Conservation (phyloP, 2,329 filamentous ascomycete species). For the Trichoderma pleuroti region DNA sequence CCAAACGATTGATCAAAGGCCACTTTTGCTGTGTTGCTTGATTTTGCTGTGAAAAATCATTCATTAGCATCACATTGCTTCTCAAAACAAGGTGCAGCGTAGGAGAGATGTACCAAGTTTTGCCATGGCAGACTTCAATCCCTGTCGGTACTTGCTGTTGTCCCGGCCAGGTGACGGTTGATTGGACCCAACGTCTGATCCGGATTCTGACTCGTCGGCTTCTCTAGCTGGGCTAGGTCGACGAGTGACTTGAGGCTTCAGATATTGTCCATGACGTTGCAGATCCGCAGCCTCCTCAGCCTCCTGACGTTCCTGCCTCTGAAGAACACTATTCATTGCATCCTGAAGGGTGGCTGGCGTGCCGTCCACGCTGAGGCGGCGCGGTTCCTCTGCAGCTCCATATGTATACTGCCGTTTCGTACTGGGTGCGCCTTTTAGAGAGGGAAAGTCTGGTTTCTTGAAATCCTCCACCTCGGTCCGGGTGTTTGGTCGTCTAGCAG, state of each 20-base stretch:
- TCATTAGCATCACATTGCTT: background rate
- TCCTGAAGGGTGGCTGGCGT: slow-evolving; percentile 1
- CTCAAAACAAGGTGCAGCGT: background rate
- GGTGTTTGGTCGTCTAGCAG: slow-evolving; percentile 8
- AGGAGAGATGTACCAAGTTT: background rate
- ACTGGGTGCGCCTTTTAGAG: slow-evolving; percentile 33
- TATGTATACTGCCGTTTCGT: slow-evolving; percentile 38
- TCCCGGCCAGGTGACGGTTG: background rate
- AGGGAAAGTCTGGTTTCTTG: slow-evolving; percentile 28
- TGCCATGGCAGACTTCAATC: background rate
- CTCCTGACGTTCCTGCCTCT: slow-evolving; percentile 13
- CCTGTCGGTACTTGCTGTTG: background rate
- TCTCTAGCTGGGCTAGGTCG: background rate
- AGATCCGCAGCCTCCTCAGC: background rate
- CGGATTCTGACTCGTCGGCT: background rate
- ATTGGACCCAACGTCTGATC: background rate
- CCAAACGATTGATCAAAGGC: background rate
- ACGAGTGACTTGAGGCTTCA: background rate
- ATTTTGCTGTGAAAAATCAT: background rate
- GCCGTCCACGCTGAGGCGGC: slow-evolving; percentile 15
- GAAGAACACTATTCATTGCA: slow-evolving; percentile 9
- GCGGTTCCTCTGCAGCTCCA: slow-evolving; percentile 36
- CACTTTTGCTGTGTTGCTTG: background rate
- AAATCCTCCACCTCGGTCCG: slow-evolving; percentile 19
- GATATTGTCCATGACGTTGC: background rate